A percentile compares a stretch with the other conserved stretches of the same genome.
These are phyloP conservation scores for Nakazawaea pomicola DNA, from an alignment of 805 yeast species.

Conservation along the genomic window DNA sequence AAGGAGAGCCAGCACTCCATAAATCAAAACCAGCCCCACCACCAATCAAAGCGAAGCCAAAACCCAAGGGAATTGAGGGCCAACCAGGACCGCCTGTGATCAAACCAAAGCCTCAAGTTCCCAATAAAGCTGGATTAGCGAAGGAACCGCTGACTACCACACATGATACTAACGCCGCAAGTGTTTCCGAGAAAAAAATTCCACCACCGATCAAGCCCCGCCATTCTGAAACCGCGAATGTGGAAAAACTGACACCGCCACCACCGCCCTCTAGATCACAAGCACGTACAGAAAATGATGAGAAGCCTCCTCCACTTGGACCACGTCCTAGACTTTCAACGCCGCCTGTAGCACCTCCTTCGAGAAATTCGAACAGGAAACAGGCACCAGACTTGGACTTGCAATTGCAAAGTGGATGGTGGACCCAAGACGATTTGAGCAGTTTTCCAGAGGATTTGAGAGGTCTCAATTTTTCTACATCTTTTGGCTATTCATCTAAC, in stretches of 20 bases:
- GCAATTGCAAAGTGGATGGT: constrained; percentile 44
- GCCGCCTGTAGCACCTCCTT: constrained; percentile 23
- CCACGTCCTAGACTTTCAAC: constrained; percentile 18
- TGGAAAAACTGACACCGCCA: too few species aligned
- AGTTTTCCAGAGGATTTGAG: constrained; percentile 33
- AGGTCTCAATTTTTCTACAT: constrained; percentile 29
- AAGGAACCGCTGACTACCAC: too few species aligned
- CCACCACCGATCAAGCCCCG: background rate
- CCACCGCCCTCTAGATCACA: constrained; percentile 28
- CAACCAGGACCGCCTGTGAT: constrained; percentile 6
- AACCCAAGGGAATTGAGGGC: too few species aligned
- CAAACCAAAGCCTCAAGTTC: constrained; percentile 11
- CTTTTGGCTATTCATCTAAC: constrained; percentile 23
- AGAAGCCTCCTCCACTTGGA: background rate
- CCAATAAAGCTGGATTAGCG: too few species aligned
- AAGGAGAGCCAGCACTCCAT: background rate
- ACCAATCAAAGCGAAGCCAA: constrained; percentile 9
- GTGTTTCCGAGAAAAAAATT: background rate
- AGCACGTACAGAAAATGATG: constrained; percentile 15
- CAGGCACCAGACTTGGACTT: constrained; percentile 33
- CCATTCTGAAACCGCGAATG: too few species aligned
- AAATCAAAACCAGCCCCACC: constrained; percentile 8
- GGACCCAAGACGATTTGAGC: constrained; percentile 25
- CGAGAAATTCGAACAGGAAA: constrained; percentile 16
- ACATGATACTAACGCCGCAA: too few species aligned